A percentile compares a stretch with the other conserved stretches of the same genome.
Conservation (phyloP, 2,329 filamentous ascomycete genomes). For the Talaromyces pinophilus region DNA sequence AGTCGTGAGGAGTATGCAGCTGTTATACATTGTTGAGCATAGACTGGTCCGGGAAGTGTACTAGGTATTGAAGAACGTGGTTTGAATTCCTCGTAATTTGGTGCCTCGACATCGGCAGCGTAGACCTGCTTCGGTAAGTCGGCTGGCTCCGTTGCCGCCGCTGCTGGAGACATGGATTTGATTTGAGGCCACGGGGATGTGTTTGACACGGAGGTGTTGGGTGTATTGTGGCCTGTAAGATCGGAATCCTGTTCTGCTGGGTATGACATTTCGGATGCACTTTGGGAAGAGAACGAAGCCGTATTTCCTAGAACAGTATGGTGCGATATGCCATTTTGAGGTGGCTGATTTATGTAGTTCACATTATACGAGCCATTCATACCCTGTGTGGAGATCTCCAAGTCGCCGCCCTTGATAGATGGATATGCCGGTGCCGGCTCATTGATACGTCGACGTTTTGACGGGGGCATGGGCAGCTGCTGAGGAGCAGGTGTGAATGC, state of each 20-base stretch:
- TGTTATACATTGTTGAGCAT: constrained; percentile 86
- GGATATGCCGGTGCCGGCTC: neutral
- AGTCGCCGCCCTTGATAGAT: constrained; percentile 11
- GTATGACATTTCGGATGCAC: constrained; percentile 21
- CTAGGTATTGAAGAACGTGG: constrained; percentile 83
- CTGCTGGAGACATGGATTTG: constrained; percentile 4
- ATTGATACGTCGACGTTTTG: constrained; percentile 21
- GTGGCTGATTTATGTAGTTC: neutral
- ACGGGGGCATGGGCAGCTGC: constrained; percentile 13
- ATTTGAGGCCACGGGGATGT: constrained; percentile 15
- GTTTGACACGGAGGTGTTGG: constrained; percentile 33
- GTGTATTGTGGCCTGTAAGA: constrained; percentile 28
- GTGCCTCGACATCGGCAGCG: neutral
- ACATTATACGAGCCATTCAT: neutral
- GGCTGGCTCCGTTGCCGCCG: neutral
- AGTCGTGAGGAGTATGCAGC: constrained; percentile 87
- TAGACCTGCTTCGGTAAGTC: neutral
- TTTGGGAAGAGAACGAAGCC: constrained; percentile 24
- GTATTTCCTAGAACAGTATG: neutral
- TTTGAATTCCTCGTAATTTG: constrained; percentile 55
- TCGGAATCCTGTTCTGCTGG: constrained; percentile 26
- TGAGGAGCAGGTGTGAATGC: constrained; percentile 14
- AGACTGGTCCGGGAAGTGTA: constrained; percentile 70
- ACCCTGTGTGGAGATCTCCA: neutral
- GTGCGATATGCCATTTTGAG: neutral